Evolutionary conservation across 306 rosid genomes (phyloP), one percentile per base, ranked within the genome.

Genomic region (Citrullus amarus): DNA sequence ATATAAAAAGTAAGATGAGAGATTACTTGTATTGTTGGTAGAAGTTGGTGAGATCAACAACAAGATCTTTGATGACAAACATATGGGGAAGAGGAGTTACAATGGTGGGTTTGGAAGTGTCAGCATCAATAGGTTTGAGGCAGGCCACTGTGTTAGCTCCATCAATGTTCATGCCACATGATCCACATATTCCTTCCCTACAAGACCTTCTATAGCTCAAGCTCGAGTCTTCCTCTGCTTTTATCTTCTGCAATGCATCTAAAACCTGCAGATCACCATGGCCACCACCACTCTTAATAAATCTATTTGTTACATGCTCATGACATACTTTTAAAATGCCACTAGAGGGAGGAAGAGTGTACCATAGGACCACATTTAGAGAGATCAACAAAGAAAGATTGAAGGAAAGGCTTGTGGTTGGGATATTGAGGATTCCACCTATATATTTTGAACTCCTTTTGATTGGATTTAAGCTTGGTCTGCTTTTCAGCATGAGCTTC

Each of bases 111-210:
- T 54, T 79, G 30, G 88, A 83, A 46, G 85, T 81, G 80, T 81
- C 84, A 0, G 83, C 6, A 50, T 80, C 81, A 55, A 85, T 83
- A 65, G 88, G 85, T 67, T 79, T 86, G 60, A 81, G 83, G 36
- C 88, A 70, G 0, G 86, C 87, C 61, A 85, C 88, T 1, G 87
- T 75, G 43, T 83, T 84, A 56, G 81, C 82, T 11, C 89, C 89
- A 69, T 88, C 86, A 28, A 88, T 84, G 75, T 86, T 88, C 88
- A 86, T 82, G 51, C 85, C 80, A 62, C 86, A 88, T 4, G 87
- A 84, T 55, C 89, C 89, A 71, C 91, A 86, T 63, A 84, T 82
- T 4, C 88, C 86, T 84, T 86, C 86, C 54, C 86, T 78, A 51
- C 88, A 88, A 12, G 89, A 88, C 79, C 87, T 81, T 79, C 87